These are phyloP conservation scores for Penicillium sp. DNA, from an alignment of 2,329 filamentous ascomycete genomes.

Conservation along the genomic window DNA sequence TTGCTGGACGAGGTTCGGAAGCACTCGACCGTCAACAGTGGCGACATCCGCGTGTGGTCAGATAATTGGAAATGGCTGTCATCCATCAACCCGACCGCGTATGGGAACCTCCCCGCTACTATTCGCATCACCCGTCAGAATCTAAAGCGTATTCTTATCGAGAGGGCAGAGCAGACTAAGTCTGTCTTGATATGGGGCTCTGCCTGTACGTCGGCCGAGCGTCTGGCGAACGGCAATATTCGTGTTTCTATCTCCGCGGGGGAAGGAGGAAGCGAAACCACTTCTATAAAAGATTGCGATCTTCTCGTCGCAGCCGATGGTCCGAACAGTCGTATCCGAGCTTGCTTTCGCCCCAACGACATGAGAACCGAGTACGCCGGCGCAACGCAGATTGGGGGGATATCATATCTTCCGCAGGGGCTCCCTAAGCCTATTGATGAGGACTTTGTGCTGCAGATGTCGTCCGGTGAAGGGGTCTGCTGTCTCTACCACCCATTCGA, in stretches of 20 bases:
- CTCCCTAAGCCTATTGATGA: constrained; percentile 34
- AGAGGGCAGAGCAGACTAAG: neutral
- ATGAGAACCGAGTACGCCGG: constrained; percentile 40
- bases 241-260: constrained; percentile 39
- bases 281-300: constrained; percentile 38
- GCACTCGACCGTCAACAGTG: constrained; percentile 3
- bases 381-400: constrained; percentile 43
- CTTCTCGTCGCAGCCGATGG: constrained; percentile 52
- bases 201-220: constrained; percentile 5
- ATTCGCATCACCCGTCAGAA: constrained; percentile 1
- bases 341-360: constrained; percentile 42
- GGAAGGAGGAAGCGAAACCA: constrained; percentile 18
- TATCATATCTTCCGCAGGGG: constrained; percentile 35
- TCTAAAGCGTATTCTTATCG: constrained; percentile 4
- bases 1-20: constrained; percentile 2
- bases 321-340: constrained; percentile 45
- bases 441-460: constrained; percentile 3
- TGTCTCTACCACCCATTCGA: constrained; percentile 5
- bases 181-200: constrained; percentile 1
- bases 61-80: constrained; percentile 6
- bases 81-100: constrained; percentile 4
- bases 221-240: constrained; percentile 5
- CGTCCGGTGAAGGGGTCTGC: constrained; percentile 6
- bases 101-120: constrained; percentile 2
- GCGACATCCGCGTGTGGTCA: constrained; percentile 4